Evolutionary conservation across 1,284 basidiomycete species (phyloP), one percentile per base, ranked within the genome.

Genomic region (Cutaneotrichosporon sp.): DNA sequence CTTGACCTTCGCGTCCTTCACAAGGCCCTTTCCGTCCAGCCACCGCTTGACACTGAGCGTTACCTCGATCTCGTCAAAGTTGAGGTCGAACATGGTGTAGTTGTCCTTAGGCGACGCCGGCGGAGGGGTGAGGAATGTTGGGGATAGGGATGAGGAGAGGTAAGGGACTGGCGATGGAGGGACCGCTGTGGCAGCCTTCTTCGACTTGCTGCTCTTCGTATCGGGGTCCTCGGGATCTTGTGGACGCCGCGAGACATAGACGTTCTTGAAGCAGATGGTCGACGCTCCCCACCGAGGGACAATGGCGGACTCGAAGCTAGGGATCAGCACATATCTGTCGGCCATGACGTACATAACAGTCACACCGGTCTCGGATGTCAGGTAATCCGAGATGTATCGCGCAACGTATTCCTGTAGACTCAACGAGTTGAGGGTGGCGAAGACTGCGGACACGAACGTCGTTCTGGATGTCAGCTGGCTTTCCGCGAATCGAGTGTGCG

Each of bases 251-350:
- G 93, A 95, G 52, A 99, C 85, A 73, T 92, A 98, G 52, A 99
- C 95, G 71, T 98, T 97, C 75, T 93, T 92, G 85, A 99, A 97
- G 1, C 92, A 93, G 66, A 99, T 91, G 22, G 90, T 88, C 16
- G 92, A 95, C 72, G 96, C 92, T 66, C 92, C 92, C 93, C 96
- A 98, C 77, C 94, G 94, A 4, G 96, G 96, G 5, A 99, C 94
- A 71, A 99, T 95, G 32, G 97, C 97, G 8, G 91, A 94, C 80
- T 98, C 96, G 77, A 98, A 99, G 58, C 78, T 80, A 58, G 3
- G 10, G 18, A 49, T 59, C 42, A 66, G 62, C 30, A 22, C 8
- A 18, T n/a, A 13, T 18, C 11, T 9, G 9, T 30, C 14, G 11
- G 16, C 21, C 4, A 4, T 52, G n/a, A 67, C 77, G 70, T 61